A percentile compares a stretch with the other conserved stretches of the same genome.
These are phyloP conservation scores for Nannizziopsis barbatae DNA, from an alignment of 2,329 filamentous ascomycete genomes.

Conservation along the genomic window DNA sequence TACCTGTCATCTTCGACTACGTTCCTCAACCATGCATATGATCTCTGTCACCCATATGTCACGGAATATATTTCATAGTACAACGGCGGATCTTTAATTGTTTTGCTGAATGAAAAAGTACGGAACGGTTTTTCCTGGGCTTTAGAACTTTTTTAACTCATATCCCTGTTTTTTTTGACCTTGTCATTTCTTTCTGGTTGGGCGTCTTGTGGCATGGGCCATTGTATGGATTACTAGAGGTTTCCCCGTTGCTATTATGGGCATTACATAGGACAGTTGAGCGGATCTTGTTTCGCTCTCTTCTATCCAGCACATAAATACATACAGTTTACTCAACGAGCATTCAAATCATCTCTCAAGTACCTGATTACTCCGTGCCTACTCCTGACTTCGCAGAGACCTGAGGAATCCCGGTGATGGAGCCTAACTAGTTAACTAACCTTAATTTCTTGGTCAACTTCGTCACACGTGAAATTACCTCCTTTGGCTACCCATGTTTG, in stretches of 20 bases:
- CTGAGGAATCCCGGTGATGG: too few relatives aligned
- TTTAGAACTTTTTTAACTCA: slow-evolving; percentile 5
- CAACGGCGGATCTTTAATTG: slow-evolving; percentile 2
- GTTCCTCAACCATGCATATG: slow-evolving; percentile 1
- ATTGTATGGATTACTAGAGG: not conserved
- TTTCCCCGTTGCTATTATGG: not conserved
- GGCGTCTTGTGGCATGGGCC: slow-evolving; percentile 4
- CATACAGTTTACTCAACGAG: not conserved
- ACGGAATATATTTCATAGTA: slow-evolving; percentile 2
- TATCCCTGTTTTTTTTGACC: not conserved
- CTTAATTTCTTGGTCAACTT: too few relatives aligned
- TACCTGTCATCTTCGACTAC: not conserved
- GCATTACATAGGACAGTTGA: slow-evolving; percentile 5
- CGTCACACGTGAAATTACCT: too few relatives aligned
- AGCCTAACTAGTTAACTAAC: too few relatives aligned
- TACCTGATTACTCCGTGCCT: not conserved
- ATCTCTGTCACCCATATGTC: slow-evolving; percentile 1
- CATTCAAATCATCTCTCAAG: not conserved
- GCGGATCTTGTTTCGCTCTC: not conserved
- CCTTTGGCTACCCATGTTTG: too few relatives aligned
- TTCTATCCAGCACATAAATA: slow-evolving; percentile 3
- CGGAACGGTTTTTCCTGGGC: slow-evolving; percentile 7
- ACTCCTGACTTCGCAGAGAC: not conserved
- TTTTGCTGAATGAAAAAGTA: slow-evolving; percentile 9
- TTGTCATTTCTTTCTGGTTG: slow-evolving; percentile 2